Percentiles rank a stretch among this genome's conserved stretches.
phyloP scores from a whole-genome alignment of 2,329 filamentous ascomycete genomes.

The Colletotrichum incanum region DNA sequence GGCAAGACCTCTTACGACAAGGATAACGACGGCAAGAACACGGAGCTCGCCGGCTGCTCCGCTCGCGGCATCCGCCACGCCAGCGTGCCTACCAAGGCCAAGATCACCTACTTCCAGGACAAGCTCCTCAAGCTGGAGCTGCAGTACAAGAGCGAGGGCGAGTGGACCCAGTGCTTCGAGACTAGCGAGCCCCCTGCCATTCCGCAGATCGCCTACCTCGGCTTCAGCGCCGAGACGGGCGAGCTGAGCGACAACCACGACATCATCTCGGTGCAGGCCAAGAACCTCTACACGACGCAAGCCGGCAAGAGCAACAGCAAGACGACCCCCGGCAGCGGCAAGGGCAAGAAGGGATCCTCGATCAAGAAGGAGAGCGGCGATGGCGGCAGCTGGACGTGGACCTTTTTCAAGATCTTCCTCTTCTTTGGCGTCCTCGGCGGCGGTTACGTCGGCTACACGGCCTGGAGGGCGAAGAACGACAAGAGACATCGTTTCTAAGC shows the following conservation, averaged over 20 bases:
- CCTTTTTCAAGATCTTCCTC: slow-evolving; percentile 86
- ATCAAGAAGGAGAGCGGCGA: slow-evolving; percentile 61
- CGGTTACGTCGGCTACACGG: slow-evolving; percentile 88
- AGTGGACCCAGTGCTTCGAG: slow-evolving; percentile 94
- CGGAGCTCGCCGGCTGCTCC: slow-evolving; percentile 95
- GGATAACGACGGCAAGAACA: slow-evolving; percentile 92
- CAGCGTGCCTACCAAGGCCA: slow-evolving; percentile 85
- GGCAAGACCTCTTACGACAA: slow-evolving; percentile 92
- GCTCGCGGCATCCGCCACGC: slow-evolving; percentile 90
- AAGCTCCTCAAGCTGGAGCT: slow-evolving; percentile 91
- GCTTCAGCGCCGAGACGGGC: slow-evolving; percentile 90
- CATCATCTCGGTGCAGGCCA: slow-evolving; percentile 87
- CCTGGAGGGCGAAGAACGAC: slow-evolving; percentile 79
- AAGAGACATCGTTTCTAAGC: slow-evolving; percentile 71
- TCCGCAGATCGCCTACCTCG: slow-evolving; percentile 82
- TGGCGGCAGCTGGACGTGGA: slow-evolving; percentile 72
- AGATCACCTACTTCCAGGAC: slow-evolving; percentile 96
- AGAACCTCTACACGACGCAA: slow-evolving; percentile 85
- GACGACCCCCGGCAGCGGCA: slow-evolving; percentile 49
- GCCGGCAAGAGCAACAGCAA: slow-evolving; percentile 51
- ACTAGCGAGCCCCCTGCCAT: slow-evolving; percentile 80
- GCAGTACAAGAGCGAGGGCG: slow-evolving; percentile 91
- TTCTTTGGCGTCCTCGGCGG: slow-evolving; percentile 80
- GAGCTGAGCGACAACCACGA: slow-evolving; percentile 98
- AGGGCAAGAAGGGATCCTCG: slow-evolving; percentile 50